Base-by-base conservation (phyloP, 73 alveolate species). In the Blepharisma stoltei region DNA sequence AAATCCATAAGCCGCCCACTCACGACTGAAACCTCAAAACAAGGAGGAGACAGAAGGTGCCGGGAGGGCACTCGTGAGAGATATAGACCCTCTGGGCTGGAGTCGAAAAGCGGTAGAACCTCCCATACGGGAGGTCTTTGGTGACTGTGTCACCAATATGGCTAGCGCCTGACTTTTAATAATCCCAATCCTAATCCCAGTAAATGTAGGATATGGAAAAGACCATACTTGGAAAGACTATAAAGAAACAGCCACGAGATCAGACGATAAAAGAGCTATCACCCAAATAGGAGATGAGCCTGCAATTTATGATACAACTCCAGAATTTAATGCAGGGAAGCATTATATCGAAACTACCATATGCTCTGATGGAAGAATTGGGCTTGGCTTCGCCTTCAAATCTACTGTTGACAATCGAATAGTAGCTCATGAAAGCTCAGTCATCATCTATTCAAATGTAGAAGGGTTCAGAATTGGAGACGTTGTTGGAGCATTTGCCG, bases 401-500 rank as follows among this genome's bases (percentile, higher is more conserved):
- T 8, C 14, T 60, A 20, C n/a, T 25, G 46, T 60, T 69, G 38
- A 69, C 2, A 14, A 23, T 9, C 41, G 41, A 3, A 32, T 32
- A 32, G 3, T 32, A 0, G 3, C 41, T 32, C 41, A 32, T 32
- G 41, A 32, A 32, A 32, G 41, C 3, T 32, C 41, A 32, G 41
- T 32, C 41, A 32, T 32, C 41, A 32, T 32, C 0, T 32, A 32
- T 32, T 32, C 41, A 32, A 32, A 32, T 32, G 25, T 9, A 14
- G 76, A 23, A n/a, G 79, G 27, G 60, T 69, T 69, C 5, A 37
- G 54, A 69, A 14, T 44, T 11, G 79, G 65, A 18, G 65, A 46
- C 5, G 65, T 69, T 46, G 27, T 69, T 1, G 79, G 79, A n/a
- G 11, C 32, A 14, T 69, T n/a, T 25, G 11, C 9, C 0, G 79